A percentile compares a stretch with the other conserved stretches of the same genome.
Conservation (phyloP, 140 eudicot species). For the Cichorium intybus region DNA sequence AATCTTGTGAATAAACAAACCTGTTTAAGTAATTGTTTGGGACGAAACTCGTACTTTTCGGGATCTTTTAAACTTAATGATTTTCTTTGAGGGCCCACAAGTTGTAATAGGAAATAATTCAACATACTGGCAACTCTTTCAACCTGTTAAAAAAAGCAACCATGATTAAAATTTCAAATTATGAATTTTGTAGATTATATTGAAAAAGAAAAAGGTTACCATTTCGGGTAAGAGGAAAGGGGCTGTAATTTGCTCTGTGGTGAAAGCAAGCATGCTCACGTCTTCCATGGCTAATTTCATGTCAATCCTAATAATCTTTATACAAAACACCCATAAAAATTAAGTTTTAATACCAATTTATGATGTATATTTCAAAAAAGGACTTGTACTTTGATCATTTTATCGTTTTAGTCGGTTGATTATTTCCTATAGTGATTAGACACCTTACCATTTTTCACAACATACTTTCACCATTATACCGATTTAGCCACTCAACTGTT, state of each 20-base stretch:
- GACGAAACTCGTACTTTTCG: conserved; percentile 95
- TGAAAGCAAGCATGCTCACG: conserved; percentile 88
- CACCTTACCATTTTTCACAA: no score
- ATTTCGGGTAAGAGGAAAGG: conserved; percentile 94
- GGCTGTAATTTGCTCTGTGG: conserved; percentile 89
- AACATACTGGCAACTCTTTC: conserved; percentile 98
- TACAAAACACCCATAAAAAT: conserved; percentile 22
- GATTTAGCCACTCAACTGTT: background rate
- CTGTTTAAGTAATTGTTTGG: conserved; percentile 87
- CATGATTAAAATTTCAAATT: background rate
- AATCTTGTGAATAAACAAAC: conserved; percentile 32
- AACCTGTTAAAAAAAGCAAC: conserved; percentile 51
- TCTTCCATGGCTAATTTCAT: conserved; percentile 99
- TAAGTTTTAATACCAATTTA: conserved; percentile 4
- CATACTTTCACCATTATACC: no score
- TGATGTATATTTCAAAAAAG: background rate
- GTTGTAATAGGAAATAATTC: conserved; percentile 88
- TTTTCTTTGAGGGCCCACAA: conserved; percentile 97
- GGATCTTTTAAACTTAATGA: conserved; percentile 94
- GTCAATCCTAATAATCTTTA: conserved; percentile 85
- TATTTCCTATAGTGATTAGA: no score
- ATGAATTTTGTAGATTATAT: background rate
- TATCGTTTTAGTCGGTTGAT: no score
- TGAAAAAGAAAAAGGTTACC: conserved; percentile 38
- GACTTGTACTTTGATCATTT: background rate